These are phyloP conservation scores for Trichoderma lentiforme DNA, from an alignment of 2,329 filamentous ascomycete species.

Conservation along the genomic window DNA sequence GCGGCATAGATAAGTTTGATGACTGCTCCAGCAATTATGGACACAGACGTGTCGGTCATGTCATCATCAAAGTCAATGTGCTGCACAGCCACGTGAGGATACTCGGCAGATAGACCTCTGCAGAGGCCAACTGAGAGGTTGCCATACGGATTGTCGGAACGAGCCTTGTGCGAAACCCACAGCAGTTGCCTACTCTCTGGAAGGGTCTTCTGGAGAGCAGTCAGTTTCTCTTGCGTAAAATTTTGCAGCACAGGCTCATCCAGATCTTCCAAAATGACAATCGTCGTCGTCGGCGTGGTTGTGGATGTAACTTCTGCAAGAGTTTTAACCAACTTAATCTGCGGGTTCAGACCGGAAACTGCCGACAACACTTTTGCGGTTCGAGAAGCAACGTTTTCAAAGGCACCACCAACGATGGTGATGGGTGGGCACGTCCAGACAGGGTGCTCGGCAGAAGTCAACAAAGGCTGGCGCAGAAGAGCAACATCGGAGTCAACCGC, in stretches of 20 bases:
- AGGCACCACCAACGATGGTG: neutral
- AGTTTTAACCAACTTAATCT: neutral
- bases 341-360: neutral
- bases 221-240: neutral
- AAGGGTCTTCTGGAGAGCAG: neutral
- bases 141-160: neutral
- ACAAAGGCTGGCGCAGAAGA: conserved; percentile 18
- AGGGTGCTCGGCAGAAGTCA: neutral
- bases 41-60: neutral
- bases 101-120: neutral
- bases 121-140: neutral
- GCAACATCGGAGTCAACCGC: conserved; percentile 21
- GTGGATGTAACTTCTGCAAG: neutral
- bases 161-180: neutral
- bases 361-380: neutral
- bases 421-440: neutral
- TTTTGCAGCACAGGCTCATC: neutral
- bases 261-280: neutral
- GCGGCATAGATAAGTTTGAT: neutral
- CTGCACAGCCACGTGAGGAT: neutral
- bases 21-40: neutral
- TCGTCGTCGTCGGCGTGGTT: neutral
- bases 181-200: neutral
- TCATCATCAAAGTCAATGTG: neutral
- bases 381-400: neutral